A percentile compares a stretch with the other conserved stretches of the same genome.
Conservation (phyloP, 495 filamentous ascomycete genomes). For the Parathielavia hyrcaniae region DNA sequence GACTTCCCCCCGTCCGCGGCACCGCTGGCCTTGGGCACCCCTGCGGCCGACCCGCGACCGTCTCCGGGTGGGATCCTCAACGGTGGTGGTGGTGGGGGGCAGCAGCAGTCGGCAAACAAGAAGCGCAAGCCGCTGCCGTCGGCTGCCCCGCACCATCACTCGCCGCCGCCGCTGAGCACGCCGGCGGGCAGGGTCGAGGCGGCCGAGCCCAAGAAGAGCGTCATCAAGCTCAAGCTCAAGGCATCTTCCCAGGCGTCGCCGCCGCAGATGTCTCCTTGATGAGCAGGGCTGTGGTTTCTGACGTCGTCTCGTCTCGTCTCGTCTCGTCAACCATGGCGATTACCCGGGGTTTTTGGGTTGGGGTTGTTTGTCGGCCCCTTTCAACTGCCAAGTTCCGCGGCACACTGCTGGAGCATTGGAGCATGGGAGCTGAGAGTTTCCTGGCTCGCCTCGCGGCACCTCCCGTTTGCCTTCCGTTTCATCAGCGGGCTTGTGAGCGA, state of each 20-base stretch:
- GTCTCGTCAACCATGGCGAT: not conserved
- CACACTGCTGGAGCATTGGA: no score
- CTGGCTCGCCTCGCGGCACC: no score
- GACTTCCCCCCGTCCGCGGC: not conserved
- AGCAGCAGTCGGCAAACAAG: conserved; percentile 8
- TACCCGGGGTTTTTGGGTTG: no score
- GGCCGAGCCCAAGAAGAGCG: conserved; percentile 19
- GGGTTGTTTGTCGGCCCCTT: no score
- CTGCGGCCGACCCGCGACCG: not conserved
- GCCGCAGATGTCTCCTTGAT: not conserved
- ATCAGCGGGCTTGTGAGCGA: no score
- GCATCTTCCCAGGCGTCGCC: conserved; percentile 13
- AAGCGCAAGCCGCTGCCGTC: conserved; percentile 39
- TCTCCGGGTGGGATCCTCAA: conserved; percentile 6
- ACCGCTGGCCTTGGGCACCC: not conserved
- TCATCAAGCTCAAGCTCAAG: conserved; percentile 39
- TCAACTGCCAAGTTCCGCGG: no score
- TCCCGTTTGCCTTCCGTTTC: no score
- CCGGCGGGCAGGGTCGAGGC: conserved; percentile 4
- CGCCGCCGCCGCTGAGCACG: conserved; percentile 9
- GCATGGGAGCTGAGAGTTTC: no score
- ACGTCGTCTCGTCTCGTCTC: not conserved
- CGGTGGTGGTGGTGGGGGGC: no score
- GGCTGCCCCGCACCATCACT: conserved; percentile 23
- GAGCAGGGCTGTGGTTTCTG: not conserved